A percentile compares a stretch with the other conserved stretches of the same genome.
Evolutionary conservation across 2,329 filamentous ascomycete genomes (phyloP).

Genomic region (Huntiella abstrusa): DNA sequence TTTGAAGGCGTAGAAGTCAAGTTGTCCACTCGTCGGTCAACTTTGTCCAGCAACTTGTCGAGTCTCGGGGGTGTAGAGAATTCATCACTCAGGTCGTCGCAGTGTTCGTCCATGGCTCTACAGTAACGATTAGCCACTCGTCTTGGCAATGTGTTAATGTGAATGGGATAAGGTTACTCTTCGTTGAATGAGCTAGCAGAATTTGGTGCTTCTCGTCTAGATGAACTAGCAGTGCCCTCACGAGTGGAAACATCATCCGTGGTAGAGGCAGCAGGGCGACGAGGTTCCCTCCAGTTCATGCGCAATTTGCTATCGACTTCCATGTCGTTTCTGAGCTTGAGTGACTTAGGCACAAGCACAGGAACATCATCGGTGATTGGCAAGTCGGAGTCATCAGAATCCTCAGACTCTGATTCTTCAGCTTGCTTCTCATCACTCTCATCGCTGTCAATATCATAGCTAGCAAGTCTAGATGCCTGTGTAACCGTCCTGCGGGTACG

Average conservation of each 20-base stretch:
- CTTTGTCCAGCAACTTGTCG: not conserved
- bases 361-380: slow-evolving; percentile 4
- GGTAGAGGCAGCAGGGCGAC: not conserved
- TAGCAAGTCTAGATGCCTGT: not conserved
- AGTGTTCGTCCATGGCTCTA: not conserved
- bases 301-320: slow-evolving; percentile 7
- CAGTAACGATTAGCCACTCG: too few relatives aligned
- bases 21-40: not conserved
- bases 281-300: slow-evolving; percentile 9
- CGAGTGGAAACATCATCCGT: too few relatives aligned
- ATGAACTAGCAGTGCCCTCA: too few relatives aligned
- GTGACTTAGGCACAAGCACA: slow-evolving; percentile 7
- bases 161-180: too few relatives aligned
- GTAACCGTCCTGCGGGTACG: not conserved
- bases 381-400: slow-evolving; percentile 1
- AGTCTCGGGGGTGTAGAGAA: not conserved
- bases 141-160: too few relatives aligned
- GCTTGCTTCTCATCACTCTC: not conserved
- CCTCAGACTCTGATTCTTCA: not conserved
- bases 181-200: too few relatives aligned
- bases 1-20: not conserved
- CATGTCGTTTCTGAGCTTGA: slow-evolving; percentile 9
- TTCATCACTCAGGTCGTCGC: not conserved
- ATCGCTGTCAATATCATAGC: not conserved
- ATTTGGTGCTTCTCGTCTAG: too few relatives aligned